Base-by-base conservation (phyloP, 257 asterid genomes). In the Parsonsia alboflavescens region DNA sequence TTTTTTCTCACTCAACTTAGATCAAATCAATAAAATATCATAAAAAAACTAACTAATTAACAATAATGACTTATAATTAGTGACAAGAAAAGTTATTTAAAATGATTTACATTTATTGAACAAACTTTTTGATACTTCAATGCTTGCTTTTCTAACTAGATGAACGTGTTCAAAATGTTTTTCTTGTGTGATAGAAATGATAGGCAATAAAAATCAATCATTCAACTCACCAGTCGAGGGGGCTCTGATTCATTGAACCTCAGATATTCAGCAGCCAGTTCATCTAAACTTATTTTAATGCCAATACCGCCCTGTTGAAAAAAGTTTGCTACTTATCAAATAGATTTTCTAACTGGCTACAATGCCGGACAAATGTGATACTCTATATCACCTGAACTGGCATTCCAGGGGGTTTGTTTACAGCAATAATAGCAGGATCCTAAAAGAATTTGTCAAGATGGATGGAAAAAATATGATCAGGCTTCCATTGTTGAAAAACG, bases 381-480 rank as follows among this genome's bases (percentile, higher is more conserved):
- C 50, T 30, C 10, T 1, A n/a, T 21, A 48, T 59, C 72, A 94
- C 97, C 97, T 94, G 99, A 65, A 94, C 99, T 53, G 98, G 93
- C 88, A 94, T 86, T 81, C 98, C 96, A 57, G 92, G 93, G 0
- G 97, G 99, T 86, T 94, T 94, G 75, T 94, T 94, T 82, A 90
- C 77, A 76, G 80, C 96, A 81, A 94, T 81, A 75, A 92, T 82
- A 10, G 94, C 91, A 61, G 85, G 80, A 83, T 94, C 98, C 97
- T 92, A 82, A 71, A 63, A 77, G 44, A 54, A 21, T 42, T 39
- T 71, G 6, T 41, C 19, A 45, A 65, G 36, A 24, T n/a, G 41
- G 39, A 26, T 15, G 36, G 56, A 56, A 75, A 53, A 68, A 11
- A 33, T 24, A 19, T n/a, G 66, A 64, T 28, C 50, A 68, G n/a